Evolutionary conservation across 148 eudicot genomes (phyloP).

Genomic region (Selenicereus undatus): DNA sequence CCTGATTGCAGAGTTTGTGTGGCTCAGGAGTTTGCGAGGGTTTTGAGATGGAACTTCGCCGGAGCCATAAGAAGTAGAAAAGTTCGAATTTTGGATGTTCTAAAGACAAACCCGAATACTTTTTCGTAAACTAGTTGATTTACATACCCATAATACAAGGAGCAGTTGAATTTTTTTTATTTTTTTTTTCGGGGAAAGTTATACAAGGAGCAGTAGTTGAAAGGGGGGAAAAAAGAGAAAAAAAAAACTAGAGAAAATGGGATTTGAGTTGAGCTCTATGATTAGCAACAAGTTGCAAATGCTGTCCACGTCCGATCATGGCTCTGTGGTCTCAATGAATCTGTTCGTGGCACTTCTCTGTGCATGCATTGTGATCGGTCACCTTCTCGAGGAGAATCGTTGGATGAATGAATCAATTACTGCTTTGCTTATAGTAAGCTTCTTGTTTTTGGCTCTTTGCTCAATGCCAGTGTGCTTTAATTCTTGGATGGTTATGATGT

Average conservation of each 20-base stretch:
- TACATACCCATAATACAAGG: neutral
- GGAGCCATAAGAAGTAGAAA: neutral
- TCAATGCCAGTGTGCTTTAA: neutral
- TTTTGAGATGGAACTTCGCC: slow-evolving; percentile 23
- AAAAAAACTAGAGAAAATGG: slow-evolving; percentile 27
- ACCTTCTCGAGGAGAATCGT: slow-evolving; percentile 63
- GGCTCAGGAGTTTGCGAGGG: slow-evolving; percentile 27
- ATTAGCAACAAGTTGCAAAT: slow-evolving; percentile 27
- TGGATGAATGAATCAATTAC: slow-evolving; percentile 77
- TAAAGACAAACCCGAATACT: neutral
- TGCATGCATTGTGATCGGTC: slow-evolving; percentile 68
- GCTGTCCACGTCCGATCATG: slow-evolving; percentile 51
- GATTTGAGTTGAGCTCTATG: slow-evolving; percentile 29
- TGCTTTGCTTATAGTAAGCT: slow-evolving; percentile 51
- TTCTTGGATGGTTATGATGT: neutral
- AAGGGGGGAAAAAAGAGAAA: neutral
- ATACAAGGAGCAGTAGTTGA: neutral
- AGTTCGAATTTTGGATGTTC: slow-evolving; percentile 8
- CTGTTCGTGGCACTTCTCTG: slow-evolving; percentile 64
- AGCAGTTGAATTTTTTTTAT: neutral
- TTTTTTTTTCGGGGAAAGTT: no score
- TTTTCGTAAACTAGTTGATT: neutral
- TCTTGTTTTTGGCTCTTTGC: neutral
- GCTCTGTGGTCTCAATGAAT: slow-evolving; percentile 61
- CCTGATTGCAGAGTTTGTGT: slow-evolving; percentile 30